A percentile compares a stretch with the other conserved stretches of the same genome.
These are phyloP conservation scores for Pascua guehoae DNA, from an alignment of 1,284 basidiomycete genomes.

Conservation along the genomic window DNA sequence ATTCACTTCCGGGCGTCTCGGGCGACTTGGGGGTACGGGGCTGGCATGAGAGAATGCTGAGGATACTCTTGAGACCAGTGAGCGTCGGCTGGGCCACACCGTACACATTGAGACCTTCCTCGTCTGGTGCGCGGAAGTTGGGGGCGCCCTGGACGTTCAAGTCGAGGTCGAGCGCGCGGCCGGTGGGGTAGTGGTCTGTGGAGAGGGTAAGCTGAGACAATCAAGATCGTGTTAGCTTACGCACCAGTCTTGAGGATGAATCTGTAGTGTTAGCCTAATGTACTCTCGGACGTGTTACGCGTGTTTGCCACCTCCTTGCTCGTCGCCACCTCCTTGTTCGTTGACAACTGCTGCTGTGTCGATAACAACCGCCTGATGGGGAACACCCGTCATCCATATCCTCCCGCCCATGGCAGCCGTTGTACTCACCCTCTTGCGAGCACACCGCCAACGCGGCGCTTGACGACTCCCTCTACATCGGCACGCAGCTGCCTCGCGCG, in stretches of 20 bases:
- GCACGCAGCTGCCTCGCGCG: conserved; percentile 36
- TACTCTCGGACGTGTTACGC: conserved; percentile 39
- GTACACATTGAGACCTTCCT: conserved; percentile 78
- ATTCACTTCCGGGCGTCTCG: background rate
- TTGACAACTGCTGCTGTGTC: too few species aligned
- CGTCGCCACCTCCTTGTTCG: background rate
- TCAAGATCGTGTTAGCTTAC: conserved; percentile 11
- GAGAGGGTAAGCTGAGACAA: background rate
- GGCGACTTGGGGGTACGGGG: conserved; percentile 45
- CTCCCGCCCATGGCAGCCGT: too few species aligned
- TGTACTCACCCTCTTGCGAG: conserved; percentile 62
- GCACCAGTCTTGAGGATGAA: conserved; percentile 83
- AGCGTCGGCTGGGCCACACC: conserved; percentile 93
- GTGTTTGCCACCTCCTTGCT: conserved; percentile 33
- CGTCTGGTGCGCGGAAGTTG: conserved; percentile 81
- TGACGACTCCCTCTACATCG: conserved; percentile 62
- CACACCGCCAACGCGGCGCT: conserved; percentile 81
- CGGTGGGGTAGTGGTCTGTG: conserved; percentile 74
- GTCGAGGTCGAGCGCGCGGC: conserved; percentile 83
- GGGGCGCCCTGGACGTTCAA: conserved; percentile 87
- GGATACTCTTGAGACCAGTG: conserved; percentile 84
- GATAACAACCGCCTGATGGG: background rate
- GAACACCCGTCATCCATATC: background rate
- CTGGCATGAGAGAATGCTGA: conserved; percentile 78
- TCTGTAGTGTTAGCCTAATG: conserved; percentile 15